Conservation (phyloP, 805 yeast species). For the Cyberlindnera xylosilytica region DNA sequence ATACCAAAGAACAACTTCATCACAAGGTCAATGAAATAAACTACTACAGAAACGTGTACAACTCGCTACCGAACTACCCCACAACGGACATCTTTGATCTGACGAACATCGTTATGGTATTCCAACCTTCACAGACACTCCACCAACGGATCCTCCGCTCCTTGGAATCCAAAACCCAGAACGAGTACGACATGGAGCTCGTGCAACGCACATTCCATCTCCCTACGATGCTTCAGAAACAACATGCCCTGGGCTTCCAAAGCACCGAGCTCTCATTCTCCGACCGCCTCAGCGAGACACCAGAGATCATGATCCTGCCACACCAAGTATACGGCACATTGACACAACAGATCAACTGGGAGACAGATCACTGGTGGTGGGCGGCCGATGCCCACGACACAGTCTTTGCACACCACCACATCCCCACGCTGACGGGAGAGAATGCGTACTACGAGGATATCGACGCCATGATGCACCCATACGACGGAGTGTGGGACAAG, state of each 20-base stretch:
- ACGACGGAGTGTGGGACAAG: slow-evolving; percentile 23
- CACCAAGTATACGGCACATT: slow-evolving; percentile 49
- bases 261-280: slow-evolving; percentile 1
- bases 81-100: slow-evolving; percentile 29
- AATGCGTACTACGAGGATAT: slow-evolving; percentile 22
- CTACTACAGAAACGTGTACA: slow-evolving; percentile 31
- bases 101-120: slow-evolving; percentile 54
- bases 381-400: slow-evolving; percentile 43
- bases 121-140: no score
- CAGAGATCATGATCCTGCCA: slow-evolving; percentile 40
- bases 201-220: slow-evolving; percentile 35
- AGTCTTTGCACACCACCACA: slow-evolving; percentile 28
- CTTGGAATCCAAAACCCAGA: slow-evolving; percentile 24
- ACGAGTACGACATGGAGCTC: slow-evolving; percentile 55
- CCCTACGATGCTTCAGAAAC: slow-evolving; percentile 13
- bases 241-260: slow-evolving; percentile 9
- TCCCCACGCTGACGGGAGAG: slow-evolving; percentile 10
- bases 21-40: slow-evolving; percentile 18
- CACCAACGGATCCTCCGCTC: slow-evolving; percentile 38
- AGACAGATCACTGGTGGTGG: slow-evolving; percentile 37
- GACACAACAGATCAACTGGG: slow-evolving; percentile 44
- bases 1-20: no score
- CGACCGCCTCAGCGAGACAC: slow-evolving; percentile 14
- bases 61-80: slow-evolving; percentile 36
- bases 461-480: slow-evolving; percentile 15